Base-by-base conservation (phyloP, 73 alveolate genomes). In the Effrenium voratum region DNA sequence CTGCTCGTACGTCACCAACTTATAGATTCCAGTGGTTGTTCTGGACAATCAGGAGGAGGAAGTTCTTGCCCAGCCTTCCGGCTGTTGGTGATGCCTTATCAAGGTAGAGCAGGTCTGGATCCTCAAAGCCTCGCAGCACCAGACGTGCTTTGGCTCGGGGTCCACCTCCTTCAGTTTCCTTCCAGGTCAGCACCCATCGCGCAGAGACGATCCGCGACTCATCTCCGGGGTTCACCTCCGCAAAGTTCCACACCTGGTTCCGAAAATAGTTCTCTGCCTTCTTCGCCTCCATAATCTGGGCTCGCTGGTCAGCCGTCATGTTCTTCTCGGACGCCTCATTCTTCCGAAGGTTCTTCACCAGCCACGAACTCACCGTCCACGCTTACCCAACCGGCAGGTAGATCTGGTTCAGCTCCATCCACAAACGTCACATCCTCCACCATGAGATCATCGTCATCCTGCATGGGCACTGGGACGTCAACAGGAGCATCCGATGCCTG, bases 101-200 rank as follows among this genome's bases (percentile, higher is more conserved):
- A 32, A 92, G 46, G 66, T 43, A n/a, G 3, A 50, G 46, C 26
- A 73, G n/a, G 49, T 75, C 98, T 10, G 81, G 98, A 45, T 92
- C 98, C 30, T 72, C 57, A n/a, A 63, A 92, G 6, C 91, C 98
- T 1, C 80, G 45, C 12, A 91, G 82, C 28, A 92, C 98, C 30
- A 73, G 47, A 0, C 98, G n/a, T 8, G 98, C 98, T 30, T 92
- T 92, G 32, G 98, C 90, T 4, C 75, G 47, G 1, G 5, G 49
- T 0, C 36, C 41, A 0, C 45, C 75, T 32, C 32, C 66, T 22
- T 30, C 46, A 0, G 38, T 43, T 1, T 72, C 47, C 81, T 92
- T 92, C 91, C 90, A 75, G 3, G 47, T 52, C 12, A 72, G 15
- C 24, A 92, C 91, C 91, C 98, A 73, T 3, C 91, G 52, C 19